phyloP scores from a whole-genome alignment of 2,329 filamentous ascomycete genomes.

The Dothiorella sarmentorum region DNA sequence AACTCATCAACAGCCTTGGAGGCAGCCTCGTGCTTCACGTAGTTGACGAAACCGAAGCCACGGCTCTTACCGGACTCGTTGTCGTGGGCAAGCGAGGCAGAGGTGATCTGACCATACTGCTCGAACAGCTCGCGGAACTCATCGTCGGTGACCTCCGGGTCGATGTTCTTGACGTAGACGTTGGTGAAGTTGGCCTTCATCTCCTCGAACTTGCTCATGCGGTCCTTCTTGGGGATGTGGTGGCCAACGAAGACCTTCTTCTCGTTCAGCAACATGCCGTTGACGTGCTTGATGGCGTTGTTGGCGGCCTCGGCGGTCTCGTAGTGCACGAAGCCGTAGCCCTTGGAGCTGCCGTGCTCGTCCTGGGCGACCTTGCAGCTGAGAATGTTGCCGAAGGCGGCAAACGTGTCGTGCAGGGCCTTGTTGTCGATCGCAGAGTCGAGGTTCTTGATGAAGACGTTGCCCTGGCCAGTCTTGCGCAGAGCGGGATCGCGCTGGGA shows the following conservation, averaged over 20 bases:
- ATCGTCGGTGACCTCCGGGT: constrained; percentile 78
- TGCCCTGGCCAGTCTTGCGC: constrained; percentile 98
- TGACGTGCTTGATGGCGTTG: constrained; percentile 98
- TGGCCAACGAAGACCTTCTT: constrained; percentile 99
- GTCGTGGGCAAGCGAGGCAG: constrained; percentile 87
- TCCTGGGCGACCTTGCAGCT: constrained; percentile 99
- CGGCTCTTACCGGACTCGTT: constrained; percentile 82
- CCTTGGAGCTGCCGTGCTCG: constrained; percentile 94
- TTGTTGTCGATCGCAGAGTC: constrained; percentile 99
- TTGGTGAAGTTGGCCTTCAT: constrained; percentile 99
- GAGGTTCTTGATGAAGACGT: constrained; percentile 99
- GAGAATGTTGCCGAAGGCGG: constrained; percentile 97
- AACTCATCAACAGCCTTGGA: constrained; percentile 83
- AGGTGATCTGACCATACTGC: constrained; percentile 90
- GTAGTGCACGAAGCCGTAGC: constrained; percentile 99
- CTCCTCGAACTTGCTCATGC: constrained; percentile 99
- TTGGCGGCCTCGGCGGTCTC: constrained; percentile 96
- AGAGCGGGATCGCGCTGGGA: constrained; percentile 98
- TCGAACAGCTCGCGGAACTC: constrained; percentile 93
- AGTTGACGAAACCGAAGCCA: constrained; percentile 96
- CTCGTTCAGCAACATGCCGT: constrained; percentile 99
- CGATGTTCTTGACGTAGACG: constrained; percentile 99
- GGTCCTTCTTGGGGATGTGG: constrained; percentile 99
- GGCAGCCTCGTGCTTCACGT: constrained; percentile 84
- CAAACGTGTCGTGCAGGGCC: constrained; percentile 97